A percentile compares a stretch with the other conserved stretches of the same genome.
Conservation (phyloP, 192 early-diverging fungal species). For the Kickxella alabastrina region DNA sequence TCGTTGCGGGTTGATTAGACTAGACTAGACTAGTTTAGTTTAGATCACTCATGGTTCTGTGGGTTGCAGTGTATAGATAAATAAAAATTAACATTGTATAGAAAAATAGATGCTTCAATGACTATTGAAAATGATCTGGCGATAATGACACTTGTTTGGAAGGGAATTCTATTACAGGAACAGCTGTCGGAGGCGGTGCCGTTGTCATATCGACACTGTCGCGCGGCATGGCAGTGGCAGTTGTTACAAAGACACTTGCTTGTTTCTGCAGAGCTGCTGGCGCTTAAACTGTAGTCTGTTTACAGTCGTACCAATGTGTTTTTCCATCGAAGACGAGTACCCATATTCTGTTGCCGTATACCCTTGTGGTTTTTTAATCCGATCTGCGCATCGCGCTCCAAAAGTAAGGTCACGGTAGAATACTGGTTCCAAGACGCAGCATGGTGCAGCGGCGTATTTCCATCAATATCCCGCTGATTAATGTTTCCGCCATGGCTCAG, state of each 20-base stretch:
- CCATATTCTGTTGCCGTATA: conserved; percentile 46
- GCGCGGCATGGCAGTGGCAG: no score
- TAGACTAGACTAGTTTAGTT: no score
- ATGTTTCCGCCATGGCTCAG: conserved; percentile 45
- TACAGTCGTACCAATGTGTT: conserved; percentile 27
- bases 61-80: no score
- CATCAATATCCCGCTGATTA: conserved; percentile 48
- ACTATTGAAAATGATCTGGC: conserved; percentile 13
- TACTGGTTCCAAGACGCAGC: conserved; percentile 48
- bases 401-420: conserved; percentile 23
- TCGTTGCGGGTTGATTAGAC: conserved; percentile 35
- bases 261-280: conserved; percentile 24
- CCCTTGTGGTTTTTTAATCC: conserved; percentile 44
- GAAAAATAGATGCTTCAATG: no score
- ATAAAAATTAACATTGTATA: no score
- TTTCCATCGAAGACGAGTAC: conserved; percentile 41
- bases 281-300: conserved; percentile 27
- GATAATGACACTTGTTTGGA: conserved; percentile 9
- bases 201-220: conserved; percentile 13
- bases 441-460: conserved; percentile 46
- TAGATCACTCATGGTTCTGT: no score
- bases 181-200: neutral
- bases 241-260: conserved; percentile 3
- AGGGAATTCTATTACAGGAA: conserved; percentile 1
- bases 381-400: conserved; percentile 38